Evolutionary conservation across 257 asterid species (phyloP).

Genomic region (Primulina huaijiensis): DNA sequence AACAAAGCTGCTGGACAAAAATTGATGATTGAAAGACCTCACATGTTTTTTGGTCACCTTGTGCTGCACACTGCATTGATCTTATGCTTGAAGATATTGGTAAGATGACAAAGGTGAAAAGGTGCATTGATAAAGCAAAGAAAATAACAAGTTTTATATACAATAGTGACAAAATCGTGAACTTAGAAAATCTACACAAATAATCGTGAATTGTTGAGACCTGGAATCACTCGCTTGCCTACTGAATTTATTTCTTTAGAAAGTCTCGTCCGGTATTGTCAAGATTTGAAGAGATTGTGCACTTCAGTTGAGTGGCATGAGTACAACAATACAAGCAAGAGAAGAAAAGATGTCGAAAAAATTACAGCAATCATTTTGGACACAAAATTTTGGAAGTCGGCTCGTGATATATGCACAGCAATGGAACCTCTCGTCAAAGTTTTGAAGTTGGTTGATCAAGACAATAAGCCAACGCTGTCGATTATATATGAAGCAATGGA

Average conservation of each 20-base stretch:
- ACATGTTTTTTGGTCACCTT: not conserved
- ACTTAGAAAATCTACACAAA: not conserved
- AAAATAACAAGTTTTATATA: not conserved
- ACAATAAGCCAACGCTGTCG: too few species aligned
- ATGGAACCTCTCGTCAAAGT: too few species aligned
- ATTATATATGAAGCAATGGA: too few species aligned
- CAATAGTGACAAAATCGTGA: slow-evolving; percentile 7
- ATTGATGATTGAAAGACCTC: not conserved
- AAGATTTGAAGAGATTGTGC: not conserved
- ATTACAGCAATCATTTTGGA: not conserved
- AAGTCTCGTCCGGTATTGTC: not conserved
- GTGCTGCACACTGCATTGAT: not conserved
- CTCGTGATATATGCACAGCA: too few species aligned
- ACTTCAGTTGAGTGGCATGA: not conserved
- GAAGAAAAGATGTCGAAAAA: not conserved
- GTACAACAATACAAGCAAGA: not conserved
- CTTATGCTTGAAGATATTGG: not conserved
- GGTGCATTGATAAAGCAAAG: not conserved
- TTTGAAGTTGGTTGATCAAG: too few species aligned
- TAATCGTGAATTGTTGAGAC: too few species aligned
- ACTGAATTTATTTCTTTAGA: not conserved
- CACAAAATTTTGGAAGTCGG: too few species aligned
- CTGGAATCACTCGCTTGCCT: not conserved
- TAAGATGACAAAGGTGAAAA: not conserved
- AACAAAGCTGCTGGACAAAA: not conserved